Evolutionary conservation across 768 basidiomycete genomes (phyloP).

Genomic region (Panaeolus cyanescens): DNA sequence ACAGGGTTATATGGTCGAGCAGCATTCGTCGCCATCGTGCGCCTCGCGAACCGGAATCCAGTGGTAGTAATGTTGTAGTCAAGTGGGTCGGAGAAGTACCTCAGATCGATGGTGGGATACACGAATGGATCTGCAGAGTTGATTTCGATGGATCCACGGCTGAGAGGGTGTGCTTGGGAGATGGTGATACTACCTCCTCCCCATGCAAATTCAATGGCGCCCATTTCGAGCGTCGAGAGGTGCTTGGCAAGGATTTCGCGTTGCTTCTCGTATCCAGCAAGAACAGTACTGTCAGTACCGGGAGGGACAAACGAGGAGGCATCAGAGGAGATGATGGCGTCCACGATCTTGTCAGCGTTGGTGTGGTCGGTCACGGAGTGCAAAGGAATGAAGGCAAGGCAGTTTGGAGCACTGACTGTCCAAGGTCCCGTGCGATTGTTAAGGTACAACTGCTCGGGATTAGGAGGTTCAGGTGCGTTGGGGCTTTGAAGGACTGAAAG

Average conservation of each 20-base stretch:
- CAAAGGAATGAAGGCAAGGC: not conserved
- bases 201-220: conserved; percentile 9
- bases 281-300: not conserved
- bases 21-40: conserved; percentile 3
- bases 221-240: conserved; percentile 6
- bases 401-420: not conserved
- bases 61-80: conserved; percentile 8
- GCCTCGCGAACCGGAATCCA: conserved; percentile 1
- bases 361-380: not conserved
- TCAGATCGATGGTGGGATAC: conserved; percentile 9
- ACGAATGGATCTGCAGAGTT: conserved; percentile 9
- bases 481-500: not conserved
- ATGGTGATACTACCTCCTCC: not conserved
- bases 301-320: not conserved
- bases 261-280: not conserved
- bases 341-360: not conserved
- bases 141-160: conserved; percentile 11
- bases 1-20: not conserved
- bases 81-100: conserved; percentile 6
- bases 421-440: not conserved
- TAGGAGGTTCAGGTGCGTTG: not conserved
- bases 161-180: conserved; percentile 9
- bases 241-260: not conserved
- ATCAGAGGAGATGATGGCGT: not conserved
- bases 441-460: not conserved